Evolutionary conservation across 2,329 filamentous ascomycete genomes (phyloP).

Genomic region (Paecilomyces formosus): DNA sequence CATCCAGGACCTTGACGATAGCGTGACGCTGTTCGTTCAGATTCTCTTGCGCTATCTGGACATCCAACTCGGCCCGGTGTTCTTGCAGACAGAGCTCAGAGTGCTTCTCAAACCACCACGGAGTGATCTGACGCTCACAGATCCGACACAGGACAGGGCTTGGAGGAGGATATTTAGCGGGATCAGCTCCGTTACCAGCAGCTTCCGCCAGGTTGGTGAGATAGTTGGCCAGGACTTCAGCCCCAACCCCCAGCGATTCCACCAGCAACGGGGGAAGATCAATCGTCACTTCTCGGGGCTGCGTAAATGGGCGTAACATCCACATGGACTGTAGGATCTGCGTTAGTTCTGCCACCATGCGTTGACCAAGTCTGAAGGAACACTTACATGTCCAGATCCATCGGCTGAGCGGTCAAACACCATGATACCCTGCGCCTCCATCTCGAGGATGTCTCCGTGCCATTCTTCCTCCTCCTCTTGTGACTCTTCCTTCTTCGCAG

Average conservation of each 20-base stretch:
- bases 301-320: constrained; percentile 92
- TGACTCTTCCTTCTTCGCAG: constrained; percentile 11
- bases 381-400: constrained; percentile 79
- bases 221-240: constrained; percentile 89
- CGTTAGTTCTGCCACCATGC: constrained; percentile 17
- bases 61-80: constrained; percentile 94
- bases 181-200: constrained; percentile 64
- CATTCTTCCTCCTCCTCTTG: constrained; percentile 27
- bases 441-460: constrained; percentile 53
- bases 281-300: constrained; percentile 88
- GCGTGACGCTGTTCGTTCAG: constrained; percentile 86
- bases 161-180: constrained; percentile 69
- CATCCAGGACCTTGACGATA: constrained; percentile 92
- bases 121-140: constrained; percentile 91
- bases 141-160: constrained; percentile 87
- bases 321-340: constrained; percentile 73
- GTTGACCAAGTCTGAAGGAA: not conserved
- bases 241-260: constrained; percentile 87
- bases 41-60: constrained; percentile 90
- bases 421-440: constrained; percentile 98
- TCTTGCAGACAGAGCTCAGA: constrained; percentile 94
- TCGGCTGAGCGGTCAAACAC: constrained; percentile 85
- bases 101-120: constrained; percentile 99
- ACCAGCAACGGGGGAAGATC: constrained; percentile 85
- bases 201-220: constrained; percentile 82